phyloP scores from a whole-genome alignment of 1,139 yeast species.

The Groenewaldozyma sp. region DNA sequence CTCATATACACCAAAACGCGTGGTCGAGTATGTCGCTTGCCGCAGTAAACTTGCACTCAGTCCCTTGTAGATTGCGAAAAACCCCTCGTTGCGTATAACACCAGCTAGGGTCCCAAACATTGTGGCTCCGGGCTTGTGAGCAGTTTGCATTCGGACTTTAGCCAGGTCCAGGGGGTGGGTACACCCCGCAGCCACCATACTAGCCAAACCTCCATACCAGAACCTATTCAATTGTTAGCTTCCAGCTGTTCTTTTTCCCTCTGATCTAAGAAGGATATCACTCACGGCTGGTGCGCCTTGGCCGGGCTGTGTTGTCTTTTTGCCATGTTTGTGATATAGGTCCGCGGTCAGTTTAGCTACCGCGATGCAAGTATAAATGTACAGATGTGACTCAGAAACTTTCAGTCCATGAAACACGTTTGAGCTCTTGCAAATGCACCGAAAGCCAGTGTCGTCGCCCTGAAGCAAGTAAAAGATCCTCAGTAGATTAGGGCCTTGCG shows the following conservation, averaged over 20 bases:
- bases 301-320: not conserved
- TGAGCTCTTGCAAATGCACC: no score
- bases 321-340: not conserved
- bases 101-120: conserved; percentile 51
- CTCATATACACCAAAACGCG: conserved; percentile 79
- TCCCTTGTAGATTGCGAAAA: conserved; percentile 65
- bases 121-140: conserved; percentile 49
- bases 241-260: not conserved
- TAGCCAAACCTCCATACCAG: conserved; percentile 47
- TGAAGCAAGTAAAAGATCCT: no score
- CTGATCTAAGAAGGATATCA: not conserved
- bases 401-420: no score
- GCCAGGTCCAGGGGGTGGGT: conserved; percentile 74
- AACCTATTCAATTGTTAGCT: conserved; percentile 28
- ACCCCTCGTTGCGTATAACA: conserved; percentile 57
- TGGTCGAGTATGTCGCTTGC: conserved; percentile 83
- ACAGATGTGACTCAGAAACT: no score
- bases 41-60: conserved; percentile 72
- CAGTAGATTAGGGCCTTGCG: no score
- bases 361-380: no score
- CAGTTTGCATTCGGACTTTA: conserved; percentile 76
- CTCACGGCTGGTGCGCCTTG: conserved; percentile 1
- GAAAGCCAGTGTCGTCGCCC: no score
- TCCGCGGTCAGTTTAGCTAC: no score
- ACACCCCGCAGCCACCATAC: conserved; percentile 34